Evolutionary conservation across 352 stramenopile genomes (phyloP).

Genomic region (Pythium coloratum): DNA sequence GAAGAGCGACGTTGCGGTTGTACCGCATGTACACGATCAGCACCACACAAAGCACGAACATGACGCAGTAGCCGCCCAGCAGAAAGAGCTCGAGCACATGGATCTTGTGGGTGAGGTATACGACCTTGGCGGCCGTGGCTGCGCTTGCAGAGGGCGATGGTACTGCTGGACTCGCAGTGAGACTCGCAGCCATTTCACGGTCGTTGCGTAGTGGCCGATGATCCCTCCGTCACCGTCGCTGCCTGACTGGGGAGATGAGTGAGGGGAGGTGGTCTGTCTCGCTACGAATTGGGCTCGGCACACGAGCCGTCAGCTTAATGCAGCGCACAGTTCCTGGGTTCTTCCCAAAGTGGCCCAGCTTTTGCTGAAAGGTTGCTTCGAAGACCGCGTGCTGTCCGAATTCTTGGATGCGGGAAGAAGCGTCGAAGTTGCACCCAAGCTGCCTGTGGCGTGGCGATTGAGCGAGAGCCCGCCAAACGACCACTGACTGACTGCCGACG

Average conservation of each 20-base stretch:
- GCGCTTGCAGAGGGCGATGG: neutral
- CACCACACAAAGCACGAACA: constrained; percentile 20
- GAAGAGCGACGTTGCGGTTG: constrained; percentile 48
- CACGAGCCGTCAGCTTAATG: neutral
- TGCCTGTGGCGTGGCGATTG: neutral
- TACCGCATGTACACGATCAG: constrained; percentile 55
- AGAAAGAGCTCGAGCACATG: constrained; percentile 19
- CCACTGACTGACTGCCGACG: neutral
- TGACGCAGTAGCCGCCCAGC: constrained; percentile 29
- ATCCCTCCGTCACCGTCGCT: neutral
- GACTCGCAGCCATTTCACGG: neutral
- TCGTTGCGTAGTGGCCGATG: neutral
- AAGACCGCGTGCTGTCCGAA: neutral
- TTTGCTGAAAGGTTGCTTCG: neutral
- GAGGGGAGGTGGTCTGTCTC: neutral
- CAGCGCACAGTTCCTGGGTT: neutral
- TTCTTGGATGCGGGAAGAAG: neutral
- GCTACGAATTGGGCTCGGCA: neutral
- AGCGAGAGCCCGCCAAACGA: neutral
- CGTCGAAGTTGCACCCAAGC: neutral
- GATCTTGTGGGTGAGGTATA: constrained; percentile 23
- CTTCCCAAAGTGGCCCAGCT: neutral
- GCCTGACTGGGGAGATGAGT: neutral
- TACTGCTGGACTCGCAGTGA: neutral
- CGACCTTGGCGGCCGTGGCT: constrained; percentile 1